Conservation (phyloP, 176 grass and related monocot species). For the Chloris gayana region DNA sequence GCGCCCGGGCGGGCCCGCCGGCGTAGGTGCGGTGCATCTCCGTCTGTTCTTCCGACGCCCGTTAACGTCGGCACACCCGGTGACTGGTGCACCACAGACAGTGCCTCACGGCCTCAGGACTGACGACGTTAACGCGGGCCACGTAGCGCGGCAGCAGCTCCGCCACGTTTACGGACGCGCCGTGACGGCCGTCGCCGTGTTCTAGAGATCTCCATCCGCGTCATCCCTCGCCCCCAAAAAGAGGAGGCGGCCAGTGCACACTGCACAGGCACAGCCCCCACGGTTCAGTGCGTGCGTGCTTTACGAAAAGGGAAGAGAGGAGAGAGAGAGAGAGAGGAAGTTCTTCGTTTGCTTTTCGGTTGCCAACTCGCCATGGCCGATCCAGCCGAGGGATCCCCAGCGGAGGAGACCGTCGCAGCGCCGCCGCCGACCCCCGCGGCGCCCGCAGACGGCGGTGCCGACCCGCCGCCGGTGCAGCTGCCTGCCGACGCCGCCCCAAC, state of each 20-base stretch:
- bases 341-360: not conserved
- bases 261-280: constrained; percentile 12
- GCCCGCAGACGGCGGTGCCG: constrained; percentile 30
- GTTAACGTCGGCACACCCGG: not conserved
- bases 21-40: not conserved
- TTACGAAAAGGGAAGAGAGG: not conserved
- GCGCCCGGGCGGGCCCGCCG: not conserved
- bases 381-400: no score
- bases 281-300: not conserved
- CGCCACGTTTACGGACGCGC: not conserved
- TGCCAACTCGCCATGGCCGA: no score
- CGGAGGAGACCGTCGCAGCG: constrained; percentile 49
- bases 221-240: not conserved
- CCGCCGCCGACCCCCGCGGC: constrained; percentile 52
- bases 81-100: not conserved
- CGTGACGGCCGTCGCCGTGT: not conserved
- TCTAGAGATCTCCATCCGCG: constrained; percentile 4
- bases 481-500: constrained; percentile 30
- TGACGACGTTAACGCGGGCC: not conserved
- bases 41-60: constrained; percentile 18
- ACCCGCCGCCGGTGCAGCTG: constrained; percentile 21
- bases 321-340: not conserved
- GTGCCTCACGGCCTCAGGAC: no score
- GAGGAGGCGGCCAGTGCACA: no score
- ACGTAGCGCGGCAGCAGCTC: not conserved